Evolutionary conservation across 495 filamentous ascomycete species (phyloP), one percentile per base, ranked within the genome.

Genomic region (Chaetomium tenue): DNA sequence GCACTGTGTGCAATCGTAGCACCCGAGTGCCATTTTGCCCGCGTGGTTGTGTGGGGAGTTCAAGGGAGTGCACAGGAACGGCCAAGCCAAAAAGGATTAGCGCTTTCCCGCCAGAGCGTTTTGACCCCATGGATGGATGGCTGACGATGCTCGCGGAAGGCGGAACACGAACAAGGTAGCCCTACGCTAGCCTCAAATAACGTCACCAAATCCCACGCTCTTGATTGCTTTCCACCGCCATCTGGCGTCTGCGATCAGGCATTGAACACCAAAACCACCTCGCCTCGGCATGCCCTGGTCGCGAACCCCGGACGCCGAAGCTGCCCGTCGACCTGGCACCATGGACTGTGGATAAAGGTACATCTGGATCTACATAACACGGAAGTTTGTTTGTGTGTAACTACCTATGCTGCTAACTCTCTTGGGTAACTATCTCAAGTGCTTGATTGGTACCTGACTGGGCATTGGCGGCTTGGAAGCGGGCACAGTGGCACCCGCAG

Each of bases 41-140:
- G 18, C 44, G 44, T 47, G 44, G 44, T 47, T 47, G 44, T 47
- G 42, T 16, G 18, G 42, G 6, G 42, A 18, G 1, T 11, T 11
- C n/a, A n/a, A 5, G 44, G n/a, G 40, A 44, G 9, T 44, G 16
- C 13, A 44, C 40, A 44, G 40, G 40, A 15, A 44, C 40, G 71
- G 58, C 39, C 33, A 12, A 37, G 33, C 33, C 11, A 37, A 37
- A 37, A 7, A 12, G 33, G 33, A 37, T 11, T 37, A 37, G 33
- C 33, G 33, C 33, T 37, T 11, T 37, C 33, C 33, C 33, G 33
- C 33, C 33, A 37, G 33, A 37, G 33, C 64, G 63, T 70, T 68
- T 69, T 70, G 67, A 37, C 60, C 67, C 68, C 64, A 52, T 53
- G 18, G 44, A 58, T 66, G 67, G 63, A 58, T 52, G 66, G 60